Percentiles rank a stretch among this genome's conserved stretches.
Evolutionary conservation across 192 early-diverging fungal genomes (phyloP).

Genomic region (Entomortierella lignicola): DNA sequence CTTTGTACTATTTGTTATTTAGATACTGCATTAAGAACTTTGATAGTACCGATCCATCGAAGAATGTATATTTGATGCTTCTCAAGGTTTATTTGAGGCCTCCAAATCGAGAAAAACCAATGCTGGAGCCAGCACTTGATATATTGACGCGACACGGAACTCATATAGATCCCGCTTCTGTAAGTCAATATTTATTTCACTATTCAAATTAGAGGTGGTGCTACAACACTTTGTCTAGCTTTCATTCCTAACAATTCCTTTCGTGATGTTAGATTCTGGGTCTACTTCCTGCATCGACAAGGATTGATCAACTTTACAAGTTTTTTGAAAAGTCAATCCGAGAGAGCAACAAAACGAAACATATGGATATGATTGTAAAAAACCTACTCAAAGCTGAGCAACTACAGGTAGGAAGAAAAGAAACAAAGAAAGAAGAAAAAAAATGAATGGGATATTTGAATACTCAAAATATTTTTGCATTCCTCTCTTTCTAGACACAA

Average conservation of each 20-base stretch:
- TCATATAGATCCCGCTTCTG: constrained; percentile 69
- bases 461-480: not conserved
- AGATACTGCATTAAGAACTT: constrained; percentile 74
- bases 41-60: constrained; percentile 58
- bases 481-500: constrained; percentile 63
- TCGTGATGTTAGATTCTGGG: constrained; percentile 51
- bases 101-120: constrained; percentile 54
- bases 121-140: constrained; percentile 67
- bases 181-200: constrained; percentile 18
- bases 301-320: constrained; percentile 57
- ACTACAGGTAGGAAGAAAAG: constrained; percentile 72
- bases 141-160: constrained; percentile 75
- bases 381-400: constrained; percentile 77
- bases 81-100: constrained; percentile 71
- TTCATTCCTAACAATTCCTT: not conserved
- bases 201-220: not conserved
- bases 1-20: too few relatives aligned
- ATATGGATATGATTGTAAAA: constrained; percentile 75
- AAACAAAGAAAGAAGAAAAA: not conserved
- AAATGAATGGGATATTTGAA: not conserved
- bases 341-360: constrained; percentile 68
- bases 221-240: not conserved
- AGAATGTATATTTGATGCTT: constrained; percentile 73
- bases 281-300: constrained; percentile 55
- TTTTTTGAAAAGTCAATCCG: constrained; percentile 75